Conservation (phyloP, 768 basidiomycete genomes). For the Coprinopsis cinerea region DNA sequence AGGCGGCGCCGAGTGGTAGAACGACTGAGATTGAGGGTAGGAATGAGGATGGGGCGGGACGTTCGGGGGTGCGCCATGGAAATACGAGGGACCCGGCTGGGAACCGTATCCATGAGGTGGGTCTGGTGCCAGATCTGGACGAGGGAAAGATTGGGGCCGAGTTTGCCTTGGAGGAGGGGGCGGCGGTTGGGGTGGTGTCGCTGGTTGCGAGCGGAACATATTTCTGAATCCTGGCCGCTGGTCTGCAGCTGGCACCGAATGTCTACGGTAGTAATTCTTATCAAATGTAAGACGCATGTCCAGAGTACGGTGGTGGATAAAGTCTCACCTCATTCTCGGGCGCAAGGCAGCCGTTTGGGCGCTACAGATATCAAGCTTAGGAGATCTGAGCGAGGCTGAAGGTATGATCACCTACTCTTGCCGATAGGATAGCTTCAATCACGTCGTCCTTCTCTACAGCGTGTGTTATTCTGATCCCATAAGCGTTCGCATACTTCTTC, state of each 20-base stretch:
- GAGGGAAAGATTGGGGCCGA: slow-evolving; percentile 38
- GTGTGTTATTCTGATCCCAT: slow-evolving; percentile 56
- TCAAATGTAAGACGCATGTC: neutral
- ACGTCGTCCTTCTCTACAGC: slow-evolving; percentile 77
- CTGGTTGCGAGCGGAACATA: slow-evolving; percentile 40
- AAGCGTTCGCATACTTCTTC: slow-evolving; percentile 64
- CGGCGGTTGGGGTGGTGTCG: slow-evolving; percentile 25
- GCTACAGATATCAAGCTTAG: slow-evolving; percentile 28
- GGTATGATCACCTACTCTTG: slow-evolving; percentile 32
- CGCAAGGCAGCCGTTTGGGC: slow-evolving; percentile 55
- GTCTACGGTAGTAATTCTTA: slow-evolving; percentile 53
- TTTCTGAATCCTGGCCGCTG: slow-evolving; percentile 5
- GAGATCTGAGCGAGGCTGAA: neutral
- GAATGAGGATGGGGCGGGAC: slow-evolving; percentile 4
- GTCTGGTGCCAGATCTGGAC: slow-evolving; percentile 59
- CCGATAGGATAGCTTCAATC: slow-evolving; percentile 54
- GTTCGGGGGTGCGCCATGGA: slow-evolving; percentile 6
- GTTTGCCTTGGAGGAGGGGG: slow-evolving; percentile 32
- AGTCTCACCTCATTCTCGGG: slow-evolving; percentile 48
- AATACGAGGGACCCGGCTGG: slow-evolving; percentile 15
- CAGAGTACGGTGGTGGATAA: neutral
- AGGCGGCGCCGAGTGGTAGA: neutral
- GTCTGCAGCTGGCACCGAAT: slow-evolving; percentile 46
- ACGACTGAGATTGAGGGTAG: neutral
- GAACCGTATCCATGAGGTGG: slow-evolving; percentile 20